Conservation (phyloP, 2,329 filamentous ascomycete genomes). For the Helminthosporium solani region DNA sequence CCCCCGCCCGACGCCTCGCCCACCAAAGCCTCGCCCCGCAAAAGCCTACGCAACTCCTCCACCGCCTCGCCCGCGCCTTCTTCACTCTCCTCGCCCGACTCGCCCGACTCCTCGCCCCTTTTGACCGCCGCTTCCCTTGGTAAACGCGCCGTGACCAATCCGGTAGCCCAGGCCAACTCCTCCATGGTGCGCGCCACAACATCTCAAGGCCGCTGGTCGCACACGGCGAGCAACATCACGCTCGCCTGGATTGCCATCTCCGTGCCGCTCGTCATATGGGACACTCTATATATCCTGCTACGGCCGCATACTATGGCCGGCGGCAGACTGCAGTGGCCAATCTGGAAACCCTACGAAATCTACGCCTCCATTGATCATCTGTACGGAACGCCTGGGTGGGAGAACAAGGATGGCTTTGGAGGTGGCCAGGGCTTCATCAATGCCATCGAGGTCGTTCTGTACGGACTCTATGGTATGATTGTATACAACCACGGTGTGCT, state of each 20-base stretch:
- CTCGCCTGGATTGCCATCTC: constrained; percentile 74
- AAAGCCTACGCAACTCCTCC: constrained; percentile 35
- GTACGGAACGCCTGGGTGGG: constrained; percentile 74
- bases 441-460: constrained; percentile 65
- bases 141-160: constrained; percentile 26
- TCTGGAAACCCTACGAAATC: constrained; percentile 76
- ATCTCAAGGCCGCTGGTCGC: constrained; percentile 50
- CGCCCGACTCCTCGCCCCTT: constrained; percentile 16
- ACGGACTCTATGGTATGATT: constrained; percentile 62
- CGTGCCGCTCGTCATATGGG: constrained; percentile 78
- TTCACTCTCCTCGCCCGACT: constrained; percentile 21
- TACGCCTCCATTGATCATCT: constrained; percentile 79
- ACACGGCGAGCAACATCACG: constrained; percentile 60
- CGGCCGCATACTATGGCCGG: constrained; percentile 82
- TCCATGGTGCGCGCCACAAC: constrained; percentile 18
- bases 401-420: constrained; percentile 70
- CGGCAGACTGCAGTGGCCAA: constrained; percentile 67
- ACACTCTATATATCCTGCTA: constrained; percentile 74
- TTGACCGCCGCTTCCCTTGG: constrained; percentile 15
- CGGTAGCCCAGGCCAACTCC: constrained; percentile 18
- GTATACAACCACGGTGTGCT: constrained; percentile 46
- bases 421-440: constrained; percentile 72
- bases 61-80: constrained; percentile 34
- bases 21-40: constrained; percentile 31
- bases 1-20: constrained; percentile 38